Evolutionary conservation across 2,329 filamentous ascomycete species (phyloP).

Genomic region (Erysiphe pisi): DNA sequence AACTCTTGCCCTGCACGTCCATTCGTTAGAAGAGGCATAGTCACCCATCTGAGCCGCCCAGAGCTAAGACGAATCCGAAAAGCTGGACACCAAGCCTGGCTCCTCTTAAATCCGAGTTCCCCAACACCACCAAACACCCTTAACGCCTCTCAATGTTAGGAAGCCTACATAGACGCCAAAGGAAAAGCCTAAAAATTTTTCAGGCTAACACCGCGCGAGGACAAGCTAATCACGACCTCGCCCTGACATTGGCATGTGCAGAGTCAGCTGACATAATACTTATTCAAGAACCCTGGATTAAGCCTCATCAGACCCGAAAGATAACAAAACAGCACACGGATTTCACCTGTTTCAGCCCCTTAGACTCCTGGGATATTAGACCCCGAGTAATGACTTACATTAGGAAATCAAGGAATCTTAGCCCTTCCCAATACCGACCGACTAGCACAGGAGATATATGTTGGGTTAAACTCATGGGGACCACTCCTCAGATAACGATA

Average conservation of each 20-base stretch:
- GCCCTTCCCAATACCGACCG: not conserved
- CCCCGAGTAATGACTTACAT: not conserved
- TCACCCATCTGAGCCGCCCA: not conserved
- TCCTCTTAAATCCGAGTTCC: not conserved
- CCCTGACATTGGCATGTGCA: not conserved
- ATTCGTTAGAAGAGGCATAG: not conserved
- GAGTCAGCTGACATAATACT: not conserved
- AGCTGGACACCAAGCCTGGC: too few relatives aligned
- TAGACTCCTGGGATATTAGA: not conserved
- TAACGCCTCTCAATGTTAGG: not conserved
- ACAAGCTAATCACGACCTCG: constrained; percentile 16
- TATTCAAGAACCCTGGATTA: not conserved
- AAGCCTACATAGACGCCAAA: not conserved
- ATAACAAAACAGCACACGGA: not conserved
- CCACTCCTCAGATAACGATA: not conserved
- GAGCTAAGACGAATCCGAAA: not conserved
- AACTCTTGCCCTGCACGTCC: not conserved
- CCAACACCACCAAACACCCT: too few relatives aligned
- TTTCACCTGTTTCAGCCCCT: not conserved
- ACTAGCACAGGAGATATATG: not conserved
- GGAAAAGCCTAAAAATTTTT: not conserved
- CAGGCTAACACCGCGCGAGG: not conserved
- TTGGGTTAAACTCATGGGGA: not conserved
- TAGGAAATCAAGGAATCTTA: not conserved
- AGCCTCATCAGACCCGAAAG: not conserved